Evolutionary conservation across 108 stramenopile genomes (phyloP), one percentile per base, ranked within the genome.

Genomic region (Licmophora abbreviata): DNA sequence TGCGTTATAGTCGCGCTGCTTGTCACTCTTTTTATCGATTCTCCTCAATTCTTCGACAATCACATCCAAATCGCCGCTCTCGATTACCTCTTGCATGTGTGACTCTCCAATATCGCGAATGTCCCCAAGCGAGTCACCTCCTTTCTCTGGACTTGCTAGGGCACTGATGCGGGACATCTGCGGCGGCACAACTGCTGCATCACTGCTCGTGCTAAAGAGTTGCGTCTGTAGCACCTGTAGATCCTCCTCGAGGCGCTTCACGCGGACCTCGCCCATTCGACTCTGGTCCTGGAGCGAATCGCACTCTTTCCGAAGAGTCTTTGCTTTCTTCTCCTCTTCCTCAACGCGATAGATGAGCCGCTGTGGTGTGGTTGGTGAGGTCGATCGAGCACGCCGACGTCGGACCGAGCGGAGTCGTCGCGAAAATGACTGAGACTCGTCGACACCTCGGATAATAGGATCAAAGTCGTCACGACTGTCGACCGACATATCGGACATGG

Each of bases 1-100:
- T 20, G 87, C 83, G 58, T 95, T 95, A 70, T 88, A 82, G 36
- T 82, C 74, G 45, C 83, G 82, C 38, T 85, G 88, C 41, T 64
- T 55, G 29, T 79, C 73, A 30, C 66, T 61, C 58, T 83, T 86
- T 46, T 83, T 83, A 9, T 83, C 73, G 36, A 88, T 49, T 6
- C 53, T 35, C 40, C 70, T 73, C 12, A 86, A 59, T 56, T 88
- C 86, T 3, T 73, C 54, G 10, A 61, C 66, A 68, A 92, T 92
- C 15, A 34, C 34, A 21, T 66, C 64, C 0, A 66, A 35, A 48
- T 88, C 71, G 33, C 74, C 67, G 5, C 54, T 56, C 32, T 67
- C 48, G 17, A 92, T 68, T 18, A 92, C 45, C 41, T 82, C 80
- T 42, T 88, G 79, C 34, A 88, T 53, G 50, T 77, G 63, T 4